Evolutionary conservation across 768 basidiomycete genomes (phyloP), one percentile per base, ranked within the genome.

Genomic region (Boletus rubroflammeus): DNA sequence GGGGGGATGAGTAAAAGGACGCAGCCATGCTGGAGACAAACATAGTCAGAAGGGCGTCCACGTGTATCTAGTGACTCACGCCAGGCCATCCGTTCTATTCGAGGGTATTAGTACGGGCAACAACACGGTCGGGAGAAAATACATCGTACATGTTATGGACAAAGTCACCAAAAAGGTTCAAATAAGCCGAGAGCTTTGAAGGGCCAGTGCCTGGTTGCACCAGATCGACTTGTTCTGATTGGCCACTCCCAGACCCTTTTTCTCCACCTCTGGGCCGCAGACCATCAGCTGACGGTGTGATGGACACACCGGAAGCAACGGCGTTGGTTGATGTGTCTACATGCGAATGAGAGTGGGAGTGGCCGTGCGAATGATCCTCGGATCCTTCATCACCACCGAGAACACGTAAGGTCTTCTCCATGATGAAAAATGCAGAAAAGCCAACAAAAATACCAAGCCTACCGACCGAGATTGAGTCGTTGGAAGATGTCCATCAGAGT

Each of bases 1-100:
- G 76, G 3, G 93, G 93, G 32, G 90, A 91, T n/a, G 91, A 92
- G 68, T 95, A 95, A 76, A 95, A 96, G n/a, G 91, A 93, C 49
- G 93, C 93, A 15, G 92, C 88, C 90, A 96, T 93, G 31, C 91
- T 93, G 60, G 23, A 36, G 7, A 32, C 42, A 43, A 47, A 42
- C 36, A 53, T 34, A 28, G 41, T 47, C 47, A 53, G 44, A 44
- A 53, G 29, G 35, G 29, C 47, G 28, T 35, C 25, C 39, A 29
- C 23, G 44, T 56, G 45, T 58, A 41, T 32, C 50, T 34, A n/a
- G 47, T 29, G 41, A 82, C 86, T 65, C 74, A 90, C 87, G 88
- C 88, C 47, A 96, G 80, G 44, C 93, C 93, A 75, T 96, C 93
- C n/a, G 93, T 95, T 62, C 90, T 91, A 59, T 54, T 47, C 47